A percentile compares a stretch with the other conserved stretches of the same genome.
Evolutionary conservation across 2,329 filamentous ascomycete species (phyloP).

Genomic region (Monilinia vaccinii-corymbosi): DNA sequence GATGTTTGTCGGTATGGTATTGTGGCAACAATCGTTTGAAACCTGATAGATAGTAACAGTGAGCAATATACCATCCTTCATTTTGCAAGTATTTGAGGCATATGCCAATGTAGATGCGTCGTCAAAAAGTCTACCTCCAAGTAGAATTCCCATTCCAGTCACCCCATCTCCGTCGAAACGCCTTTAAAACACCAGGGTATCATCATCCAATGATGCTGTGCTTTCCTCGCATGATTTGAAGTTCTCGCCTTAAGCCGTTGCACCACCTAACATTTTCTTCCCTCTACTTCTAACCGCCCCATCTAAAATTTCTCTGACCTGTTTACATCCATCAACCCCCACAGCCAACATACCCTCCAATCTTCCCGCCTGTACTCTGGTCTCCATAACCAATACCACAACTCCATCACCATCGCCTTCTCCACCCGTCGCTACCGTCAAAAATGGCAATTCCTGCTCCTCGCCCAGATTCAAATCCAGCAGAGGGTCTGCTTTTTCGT

Average conservation of each 20-base stretch:
- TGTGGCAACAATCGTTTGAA: background rate
- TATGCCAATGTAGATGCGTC: background rate
- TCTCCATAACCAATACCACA: constrained; percentile 76
- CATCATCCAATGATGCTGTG: constrained; percentile 11
- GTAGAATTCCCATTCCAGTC: background rate
- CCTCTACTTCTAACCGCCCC: constrained; percentile 66
- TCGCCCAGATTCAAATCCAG: constrained; percentile 72
- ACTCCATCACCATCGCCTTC: constrained; percentile 56
- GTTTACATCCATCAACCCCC: constrained; percentile 83
- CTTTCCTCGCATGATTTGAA: background rate
- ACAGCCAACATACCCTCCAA: constrained; percentile 91
- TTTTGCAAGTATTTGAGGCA: background rate
- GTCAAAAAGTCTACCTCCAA: background rate
- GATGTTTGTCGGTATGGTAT: background rate
- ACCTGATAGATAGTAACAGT: background rate
- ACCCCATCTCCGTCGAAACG: constrained; percentile 1
- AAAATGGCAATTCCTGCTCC: constrained; percentile 78
- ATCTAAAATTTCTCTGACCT: constrained; percentile 74
- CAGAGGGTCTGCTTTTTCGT: constrained; percentile 65
- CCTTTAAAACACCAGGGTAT: constrained; percentile 13
- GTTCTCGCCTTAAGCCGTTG: background rate
- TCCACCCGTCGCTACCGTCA: constrained; percentile 78
- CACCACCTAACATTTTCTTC: constrained; percentile 49
- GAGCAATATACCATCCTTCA: background rate
- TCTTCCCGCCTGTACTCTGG: constrained; percentile 69